Conservation (phyloP, 2,329 filamentous ascomycete species). For the Stagonosporopsis cucurbitacearum region DNA sequence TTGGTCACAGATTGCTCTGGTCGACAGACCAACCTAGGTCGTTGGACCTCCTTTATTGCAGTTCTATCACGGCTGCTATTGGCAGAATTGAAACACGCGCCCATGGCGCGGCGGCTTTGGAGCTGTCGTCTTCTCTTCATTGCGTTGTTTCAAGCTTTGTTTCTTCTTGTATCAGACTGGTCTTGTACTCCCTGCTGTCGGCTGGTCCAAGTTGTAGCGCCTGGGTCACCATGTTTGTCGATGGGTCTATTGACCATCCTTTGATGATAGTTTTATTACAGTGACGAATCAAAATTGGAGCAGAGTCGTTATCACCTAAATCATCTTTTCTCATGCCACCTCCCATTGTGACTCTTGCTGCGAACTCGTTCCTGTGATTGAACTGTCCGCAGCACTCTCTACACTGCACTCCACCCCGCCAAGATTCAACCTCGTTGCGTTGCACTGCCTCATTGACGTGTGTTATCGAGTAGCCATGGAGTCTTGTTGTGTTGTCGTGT, state of each 20-base stretch:
- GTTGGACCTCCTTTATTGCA: slow-evolving; percentile 11
- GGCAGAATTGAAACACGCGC: slow-evolving; percentile 29
- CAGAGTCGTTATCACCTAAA: slow-evolving; percentile 14
- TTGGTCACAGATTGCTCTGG: slow-evolving; percentile 19
- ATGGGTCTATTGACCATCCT: slow-evolving; percentile 13
- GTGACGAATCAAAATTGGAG: slow-evolving; percentile 26
- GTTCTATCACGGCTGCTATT: slow-evolving; percentile 4
- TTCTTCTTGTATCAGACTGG: slow-evolving; percentile 22
- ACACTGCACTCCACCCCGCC: neutral
- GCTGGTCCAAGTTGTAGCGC: slow-evolving; percentile 37
- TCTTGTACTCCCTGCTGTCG: slow-evolving; percentile 27
- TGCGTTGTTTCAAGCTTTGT: slow-evolving; percentile 20
- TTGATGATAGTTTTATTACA: slow-evolving; percentile 25
- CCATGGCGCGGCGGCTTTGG: slow-evolving; percentile 34
- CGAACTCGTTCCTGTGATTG: neutral
- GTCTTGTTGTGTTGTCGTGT: neutral
- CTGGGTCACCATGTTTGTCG: slow-evolving; percentile 18
- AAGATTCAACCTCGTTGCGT: too few relatives aligned
- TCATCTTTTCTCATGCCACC: neutral
- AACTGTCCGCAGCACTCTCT: neutral
- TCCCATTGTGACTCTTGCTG: neutral
- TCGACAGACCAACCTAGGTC: slow-evolving; percentile 17
- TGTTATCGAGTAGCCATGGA: neutral
- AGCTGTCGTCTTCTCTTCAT: slow-evolving; percentile 20
- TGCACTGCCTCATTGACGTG: neutral